Conservation (phyloP, 139 green algal genomes). For the Gonium pectorale region DNA sequence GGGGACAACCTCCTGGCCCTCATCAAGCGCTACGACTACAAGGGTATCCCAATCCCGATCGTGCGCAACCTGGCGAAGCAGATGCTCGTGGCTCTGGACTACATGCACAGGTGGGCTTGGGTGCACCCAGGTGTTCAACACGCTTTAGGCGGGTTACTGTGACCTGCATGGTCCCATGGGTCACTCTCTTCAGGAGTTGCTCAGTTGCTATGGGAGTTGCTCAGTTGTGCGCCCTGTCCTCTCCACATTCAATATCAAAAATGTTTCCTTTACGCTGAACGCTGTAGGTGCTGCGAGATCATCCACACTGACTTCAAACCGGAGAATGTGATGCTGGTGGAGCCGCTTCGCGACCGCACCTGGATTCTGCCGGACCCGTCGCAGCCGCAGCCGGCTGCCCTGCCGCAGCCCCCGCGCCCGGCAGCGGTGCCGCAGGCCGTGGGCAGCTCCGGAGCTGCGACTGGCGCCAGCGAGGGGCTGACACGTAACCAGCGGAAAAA, state of each 20-base stretch:
- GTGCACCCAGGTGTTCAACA: background rate
- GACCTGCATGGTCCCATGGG: constrained; percentile 4
- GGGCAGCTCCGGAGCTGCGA: constrained; percentile 18
- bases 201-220: too few relatives aligned
- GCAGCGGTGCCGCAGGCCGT: background rate
- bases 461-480: constrained; percentile 53
- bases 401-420: constrained; percentile 12
- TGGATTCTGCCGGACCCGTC: constrained; percentile 56
- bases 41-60: constrained; percentile 88
- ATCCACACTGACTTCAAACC: constrained; percentile 99
- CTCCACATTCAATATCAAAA: too few relatives aligned
- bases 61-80: constrained; percentile 87
- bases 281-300: constrained; percentile 68
- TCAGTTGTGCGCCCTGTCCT: too few relatives aligned
- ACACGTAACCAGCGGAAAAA: constrained; percentile 95
- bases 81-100: constrained; percentile 93
- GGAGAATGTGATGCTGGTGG: constrained; percentile 96
- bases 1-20: constrained; percentile 88
- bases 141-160: background rate
- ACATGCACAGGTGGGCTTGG: constrained; percentile 82
- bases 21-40: constrained; percentile 86
- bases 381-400: background rate
- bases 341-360: constrained; percentile 65
- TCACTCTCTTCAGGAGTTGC: too few relatives aligned
- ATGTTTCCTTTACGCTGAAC: too few relatives aligned